Base-by-base conservation (phyloP, 192 early-diverging fungal species). In the Fimicolochytrium jonesii region DNA sequence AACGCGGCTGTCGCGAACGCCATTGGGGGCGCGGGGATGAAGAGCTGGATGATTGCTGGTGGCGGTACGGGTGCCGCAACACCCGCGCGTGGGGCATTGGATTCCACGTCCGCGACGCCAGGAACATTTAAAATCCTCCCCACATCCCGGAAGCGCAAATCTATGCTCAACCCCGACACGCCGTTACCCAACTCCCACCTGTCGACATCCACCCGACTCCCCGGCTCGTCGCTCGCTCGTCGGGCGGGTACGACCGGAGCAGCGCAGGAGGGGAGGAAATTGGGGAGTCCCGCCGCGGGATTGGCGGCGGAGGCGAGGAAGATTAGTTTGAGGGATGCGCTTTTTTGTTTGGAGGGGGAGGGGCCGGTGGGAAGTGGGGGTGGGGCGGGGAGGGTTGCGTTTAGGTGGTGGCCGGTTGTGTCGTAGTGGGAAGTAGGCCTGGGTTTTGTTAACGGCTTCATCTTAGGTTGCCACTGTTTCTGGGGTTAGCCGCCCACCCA, bases 1-100 rank as follows among this genome's bases (percentile, higher is more conserved):
- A 64, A 64, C 36, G 45, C 52, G 30, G 62, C 62, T 4, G 23
- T 64, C 10, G 18, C 47, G 22, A 28, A 30, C 5, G 49, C 52
- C 35, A 53, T 64, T 13, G 62, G 62, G 3, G 62, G 62, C 11
- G 49, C 33, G 17, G 30, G 22, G 13, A 44, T 55, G 51, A 64
- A 55, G 29, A 64, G 62, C 33, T 64, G 62, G 62, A 64, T 64
- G 62, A 26, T 55, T 18, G 62, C 50, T 17, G 62, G 62, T 13
- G 52, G 36, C 13, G 36, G 47, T 36, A 35, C 28, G 13, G 43
- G 57, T 6, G 34, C n/a, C 23, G 59, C 31, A 29, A 34, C 10
- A n/a, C 30, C 48, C 15, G 30, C 48, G 20, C 43, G 18, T 22
- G 43, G 43, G n/a, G n/a, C n/a, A n/a, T n/a, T n/a, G n/a, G n/a